phyloP scores from a whole-genome alignment of 345 rosid species.

The Citropsis articulata region DNA sequence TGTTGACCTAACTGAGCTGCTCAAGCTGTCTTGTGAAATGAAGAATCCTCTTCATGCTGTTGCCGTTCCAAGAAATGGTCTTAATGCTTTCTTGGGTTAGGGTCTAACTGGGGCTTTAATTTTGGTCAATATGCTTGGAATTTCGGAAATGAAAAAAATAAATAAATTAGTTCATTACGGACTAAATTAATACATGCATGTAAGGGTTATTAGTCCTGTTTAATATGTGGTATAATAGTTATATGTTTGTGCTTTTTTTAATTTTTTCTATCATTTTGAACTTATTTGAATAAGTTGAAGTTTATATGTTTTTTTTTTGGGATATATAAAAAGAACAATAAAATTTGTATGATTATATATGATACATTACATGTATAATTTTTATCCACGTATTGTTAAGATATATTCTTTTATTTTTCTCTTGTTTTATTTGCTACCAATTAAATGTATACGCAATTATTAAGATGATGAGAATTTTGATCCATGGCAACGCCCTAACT shows the following conservation, averaged over 20 bases:
- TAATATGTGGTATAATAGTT: too few relatives aligned
- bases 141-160: background rate
- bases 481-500: too few relatives aligned
- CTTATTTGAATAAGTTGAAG: too few relatives aligned
- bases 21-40: slow-evolving; percentile 51
- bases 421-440: too few relatives aligned
- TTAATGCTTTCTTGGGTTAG: background rate
- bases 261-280: background rate
- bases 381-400: too few relatives aligned
- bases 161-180: background rate
- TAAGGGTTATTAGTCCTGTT: background rate
- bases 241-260: background rate
- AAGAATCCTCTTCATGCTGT: slow-evolving; percentile 39
- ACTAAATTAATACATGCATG: background rate
- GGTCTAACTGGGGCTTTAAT: background rate
- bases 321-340: too few relatives aligned
- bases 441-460: too few relatives aligned
- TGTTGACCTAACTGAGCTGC: slow-evolving; percentile 37
- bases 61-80: slow-evolving; percentile 24
- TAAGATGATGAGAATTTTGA: too few relatives aligned
- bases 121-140: background rate
- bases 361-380: too few relatives aligned
- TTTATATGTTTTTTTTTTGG: too few relatives aligned
- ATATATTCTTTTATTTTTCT: too few relatives aligned
- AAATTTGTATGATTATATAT: too few relatives aligned